phyloP scores from a whole-genome alignment of 2,329 filamentous ascomycete species.

The Exserohilum rostratum region DNA sequence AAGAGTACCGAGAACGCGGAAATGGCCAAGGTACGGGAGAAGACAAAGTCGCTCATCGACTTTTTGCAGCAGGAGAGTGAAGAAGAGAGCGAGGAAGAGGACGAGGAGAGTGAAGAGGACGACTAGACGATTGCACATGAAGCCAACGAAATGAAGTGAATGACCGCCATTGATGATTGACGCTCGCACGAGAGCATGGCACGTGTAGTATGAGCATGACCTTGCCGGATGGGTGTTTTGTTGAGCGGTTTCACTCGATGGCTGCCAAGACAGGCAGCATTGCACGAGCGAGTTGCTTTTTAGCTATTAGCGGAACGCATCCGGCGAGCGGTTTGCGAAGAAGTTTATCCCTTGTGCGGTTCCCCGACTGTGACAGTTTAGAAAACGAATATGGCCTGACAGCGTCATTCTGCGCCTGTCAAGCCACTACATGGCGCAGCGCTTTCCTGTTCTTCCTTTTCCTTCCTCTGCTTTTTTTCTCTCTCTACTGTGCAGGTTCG shows the following conservation, averaged over 20 bases:
- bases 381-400: neutral
- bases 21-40: constrained; percentile 72
- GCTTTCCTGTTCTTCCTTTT: neutral
- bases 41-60: constrained; percentile 80
- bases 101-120: constrained; percentile 63
- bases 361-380: neutral
- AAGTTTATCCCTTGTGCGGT: neutral
- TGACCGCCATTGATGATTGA: too few species aligned
- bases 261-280: neutral
- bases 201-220: too few species aligned
- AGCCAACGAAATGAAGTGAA: neutral
- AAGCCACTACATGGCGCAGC: neutral
- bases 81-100: constrained; percentile 70
- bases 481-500: neutral
- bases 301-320: too few species aligned
- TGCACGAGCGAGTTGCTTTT: neutral
- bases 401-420: neutral
- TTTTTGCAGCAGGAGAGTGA: constrained; percentile 77
- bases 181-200: too few species aligned
- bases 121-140: constrained; percentile 28
- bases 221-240: too few species aligned
- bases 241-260: neutral
- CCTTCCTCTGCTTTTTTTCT: neutral
- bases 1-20: constrained; percentile 70
- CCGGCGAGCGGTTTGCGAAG: neutral